Percentiles rank a stretch among this genome's conserved stretches.
phyloP scores from a whole-genome alignment of 371 early-diverging fungal genomes.

The Parasitella parasitica region DNA sequence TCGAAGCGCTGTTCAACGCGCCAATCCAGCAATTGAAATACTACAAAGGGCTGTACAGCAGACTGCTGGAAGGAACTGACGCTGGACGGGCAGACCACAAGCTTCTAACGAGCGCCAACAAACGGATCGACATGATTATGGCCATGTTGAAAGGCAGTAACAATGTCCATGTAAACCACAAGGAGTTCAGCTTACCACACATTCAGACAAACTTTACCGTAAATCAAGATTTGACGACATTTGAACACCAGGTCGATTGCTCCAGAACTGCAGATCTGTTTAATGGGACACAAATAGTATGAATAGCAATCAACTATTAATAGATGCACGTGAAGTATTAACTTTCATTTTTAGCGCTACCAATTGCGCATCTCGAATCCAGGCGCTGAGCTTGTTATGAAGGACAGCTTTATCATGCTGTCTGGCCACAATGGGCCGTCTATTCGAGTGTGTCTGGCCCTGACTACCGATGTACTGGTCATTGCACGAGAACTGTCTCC shows the following conservation, averaged over 20 bases:
- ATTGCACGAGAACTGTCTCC: constrained; percentile 16
- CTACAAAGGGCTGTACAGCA: constrained; percentile 48
- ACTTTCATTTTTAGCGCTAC: constrained; percentile 20
- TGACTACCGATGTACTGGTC: constrained; percentile 24
- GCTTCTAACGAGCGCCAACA: constrained; percentile 34
- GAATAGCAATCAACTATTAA: not conserved
- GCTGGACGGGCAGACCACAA: constrained; percentile 41
- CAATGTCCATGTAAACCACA: not conserved
- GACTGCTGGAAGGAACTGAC: constrained; percentile 41
- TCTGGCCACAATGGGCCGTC: constrained; percentile 10
- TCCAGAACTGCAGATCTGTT: constrained; percentile 29
- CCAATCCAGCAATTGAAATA: constrained; percentile 49
- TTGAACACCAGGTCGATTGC: constrained; percentile 28
- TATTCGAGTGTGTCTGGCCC: constrained; percentile 15
- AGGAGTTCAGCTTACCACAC: not conserved
- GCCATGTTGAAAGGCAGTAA: constrained; percentile 1
- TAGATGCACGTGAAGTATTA: constrained; percentile 6
- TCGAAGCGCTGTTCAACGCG: constrained; percentile 46
- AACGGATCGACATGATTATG: constrained; percentile 39
- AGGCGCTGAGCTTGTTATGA: constrained; percentile 19
- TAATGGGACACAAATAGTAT: constrained; percentile 29
- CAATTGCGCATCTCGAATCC: constrained; percentile 12
- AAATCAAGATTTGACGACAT: constrained; percentile 5
- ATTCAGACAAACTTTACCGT: constrained; percentile 15
- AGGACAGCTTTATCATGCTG: constrained; percentile 25